Evolutionary conservation across 257 asterid species (phyloP), one percentile per base, ranked within the genome.

Genomic region (Capsicum rhomboideum): DNA sequence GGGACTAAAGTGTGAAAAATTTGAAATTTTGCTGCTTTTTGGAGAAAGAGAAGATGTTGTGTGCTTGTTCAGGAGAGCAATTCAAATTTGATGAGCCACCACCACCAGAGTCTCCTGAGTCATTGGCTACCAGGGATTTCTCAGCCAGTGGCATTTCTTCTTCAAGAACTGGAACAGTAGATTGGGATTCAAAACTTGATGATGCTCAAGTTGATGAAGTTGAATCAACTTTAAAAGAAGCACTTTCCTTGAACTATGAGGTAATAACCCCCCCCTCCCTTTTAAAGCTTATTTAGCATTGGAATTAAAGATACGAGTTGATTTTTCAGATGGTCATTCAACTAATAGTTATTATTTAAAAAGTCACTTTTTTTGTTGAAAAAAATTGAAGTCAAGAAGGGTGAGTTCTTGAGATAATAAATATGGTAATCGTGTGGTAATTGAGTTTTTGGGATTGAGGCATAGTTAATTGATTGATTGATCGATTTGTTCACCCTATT

Each of bases 191-290:
- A 34, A 91, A 88, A 79, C 90, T 93, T 53, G 98, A 94, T 86
- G 99, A 95, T 89, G 99, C 99, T 72, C 97, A 92, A 89, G 97
- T 95, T 2, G 97, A 94, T 92, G 97, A 94, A 92, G 99, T 91
- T 66, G 99, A 95, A 75, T 95, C 99, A 85, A 95, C 99, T 4
- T 90, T 95, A 84, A 95, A 95, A 86, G 99, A 95, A 86, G 99
- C 98, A 20, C 95, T 93, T 61, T 91, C 98, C 82, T 87, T 95
- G 54, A 95, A 95, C 69, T 95, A 95, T 84, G 99, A 95, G 99
- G 98, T 93, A 34, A 77, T 84, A 68, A 12, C 40, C 78, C 40
- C 23, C 26, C 75, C 42, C 6, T 23, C 44, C 44, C 59, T 6
- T 53, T 67, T 67, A 8, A 7, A 67, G 31, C 26, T 67, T 5